Evolutionary conservation across 345 rosid genomes (phyloP).

Genomic region (Leavenworthia alabamica): DNA sequence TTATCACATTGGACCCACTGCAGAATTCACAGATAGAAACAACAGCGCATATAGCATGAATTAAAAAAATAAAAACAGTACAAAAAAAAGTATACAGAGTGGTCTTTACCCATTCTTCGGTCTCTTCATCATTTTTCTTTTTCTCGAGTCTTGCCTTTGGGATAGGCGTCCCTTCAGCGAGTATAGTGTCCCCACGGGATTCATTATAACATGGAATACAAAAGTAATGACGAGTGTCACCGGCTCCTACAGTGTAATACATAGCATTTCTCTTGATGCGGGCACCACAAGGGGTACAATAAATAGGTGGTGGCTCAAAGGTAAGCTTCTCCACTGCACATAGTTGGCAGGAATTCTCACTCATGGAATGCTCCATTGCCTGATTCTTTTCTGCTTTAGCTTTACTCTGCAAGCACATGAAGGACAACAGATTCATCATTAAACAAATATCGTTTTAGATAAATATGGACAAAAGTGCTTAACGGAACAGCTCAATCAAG

Average conservation of each 20-base stretch:
- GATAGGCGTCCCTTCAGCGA: slow-evolving; percentile 68
- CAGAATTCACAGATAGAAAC: slow-evolving; percentile 27
- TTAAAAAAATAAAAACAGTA: background rate
- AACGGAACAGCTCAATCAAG: background rate
- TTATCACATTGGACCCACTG: slow-evolving; percentile 99
- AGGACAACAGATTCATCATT: background rate
- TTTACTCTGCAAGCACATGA: slow-evolving; percentile 63
- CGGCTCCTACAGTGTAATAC: slow-evolving; percentile 94
- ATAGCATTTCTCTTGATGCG: slow-evolving; percentile 98
- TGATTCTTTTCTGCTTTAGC: slow-evolving; percentile 97
- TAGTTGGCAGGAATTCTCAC: slow-evolving; percentile 97
- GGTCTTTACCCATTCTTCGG: slow-evolving; percentile 92
- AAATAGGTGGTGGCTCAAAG: slow-evolving; percentile 98
- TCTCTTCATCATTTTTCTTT: slow-evolving; percentile 99
- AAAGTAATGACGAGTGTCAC: slow-evolving; percentile 92
- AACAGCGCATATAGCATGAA: background rate
- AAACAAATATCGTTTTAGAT: background rate
- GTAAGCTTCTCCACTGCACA: slow-evolving; percentile 99
- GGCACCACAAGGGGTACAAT: slow-evolving; percentile 95
- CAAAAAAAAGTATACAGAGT: background rate
- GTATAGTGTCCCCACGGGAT: slow-evolving; percentile 79
- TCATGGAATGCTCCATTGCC: slow-evolving; percentile 97
- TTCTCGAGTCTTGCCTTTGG: slow-evolving; percentile 89
- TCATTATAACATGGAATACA: slow-evolving; percentile 98
- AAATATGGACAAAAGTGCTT: background rate